A percentile compares a stretch with the other conserved stretches of the same genome.
These are phyloP conservation scores for Asterophora lycoperdoides DNA, from an alignment of 768 basidiomycete genomes.

Conservation along the genomic window DNA sequence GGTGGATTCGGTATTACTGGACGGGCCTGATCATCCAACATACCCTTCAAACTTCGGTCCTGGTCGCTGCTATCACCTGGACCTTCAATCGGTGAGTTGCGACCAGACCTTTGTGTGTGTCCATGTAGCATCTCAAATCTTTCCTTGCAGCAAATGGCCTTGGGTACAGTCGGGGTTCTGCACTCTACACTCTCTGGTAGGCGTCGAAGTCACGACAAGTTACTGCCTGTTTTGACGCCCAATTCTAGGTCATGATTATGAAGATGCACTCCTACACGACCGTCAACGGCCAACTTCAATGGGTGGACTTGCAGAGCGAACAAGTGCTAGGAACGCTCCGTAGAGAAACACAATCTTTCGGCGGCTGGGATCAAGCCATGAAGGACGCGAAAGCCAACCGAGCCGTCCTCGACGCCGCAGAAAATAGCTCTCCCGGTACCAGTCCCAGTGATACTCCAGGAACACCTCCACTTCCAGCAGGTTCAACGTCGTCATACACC, in stretches of 20 bases:
- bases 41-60: conserved; percentile 63
- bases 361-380: conserved; percentile 67
- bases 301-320: conserved; percentile 43
- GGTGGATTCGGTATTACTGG: conserved; percentile 82
- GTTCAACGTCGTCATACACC: conserved; percentile 46
- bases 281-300: conserved; percentile 79
- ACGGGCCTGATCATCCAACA: conserved; percentile 79
- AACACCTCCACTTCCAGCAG: conserved; percentile 43
- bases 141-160: conserved; percentile 74
- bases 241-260: conserved; percentile 74
- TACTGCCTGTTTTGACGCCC: not conserved
- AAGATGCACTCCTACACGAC: conserved; percentile 95
- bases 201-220: conserved; percentile 16
- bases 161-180: conserved; percentile 96
- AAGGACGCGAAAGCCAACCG: conserved; percentile 43
- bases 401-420: conserved; percentile 33
- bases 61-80: conserved; percentile 79
- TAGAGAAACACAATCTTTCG: conserved; percentile 43
- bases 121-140: not conserved
- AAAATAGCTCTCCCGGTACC: conserved; percentile 19
- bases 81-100: conserved; percentile 72
- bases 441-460: conserved; percentile 31
- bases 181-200: conserved; percentile 78
- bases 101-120: not conserved
- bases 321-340: conserved; percentile 41